phyloP scores from a whole-genome alignment of 352 stramenopile species.

The Aphanomyces invadans region DNA sequence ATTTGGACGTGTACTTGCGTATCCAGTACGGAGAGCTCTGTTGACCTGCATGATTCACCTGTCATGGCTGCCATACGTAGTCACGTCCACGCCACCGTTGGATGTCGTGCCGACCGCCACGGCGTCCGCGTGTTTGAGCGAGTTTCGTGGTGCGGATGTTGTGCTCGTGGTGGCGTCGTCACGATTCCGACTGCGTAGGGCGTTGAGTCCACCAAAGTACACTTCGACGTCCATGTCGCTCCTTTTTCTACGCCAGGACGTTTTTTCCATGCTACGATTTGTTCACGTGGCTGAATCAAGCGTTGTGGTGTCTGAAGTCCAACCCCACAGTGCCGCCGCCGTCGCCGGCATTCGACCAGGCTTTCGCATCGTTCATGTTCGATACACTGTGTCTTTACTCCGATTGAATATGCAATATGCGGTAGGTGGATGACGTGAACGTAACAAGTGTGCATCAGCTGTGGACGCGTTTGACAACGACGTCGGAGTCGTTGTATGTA shows the following conservation, averaged over 20 bases:
- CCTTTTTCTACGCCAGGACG: background rate
- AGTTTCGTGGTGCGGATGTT: background rate
- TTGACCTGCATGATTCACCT: background rate
- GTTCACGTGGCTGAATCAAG: background rate
- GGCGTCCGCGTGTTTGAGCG: background rate
- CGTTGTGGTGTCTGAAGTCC: slow-evolving; percentile 3
- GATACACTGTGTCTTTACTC: no score
- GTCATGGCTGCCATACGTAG: no score
- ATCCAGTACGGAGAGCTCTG: background rate
- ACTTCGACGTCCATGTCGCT: background rate
- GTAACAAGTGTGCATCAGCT: slow-evolving; percentile 4
- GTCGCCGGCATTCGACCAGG: slow-evolving; percentile 4
- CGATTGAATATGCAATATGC: background rate
- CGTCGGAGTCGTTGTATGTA: background rate
- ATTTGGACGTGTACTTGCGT: background rate
- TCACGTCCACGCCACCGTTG: slow-evolving; percentile 2
- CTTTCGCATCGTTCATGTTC: slow-evolving; percentile 12
- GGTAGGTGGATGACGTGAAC: slow-evolving; percentile 4
- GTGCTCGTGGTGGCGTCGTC: background rate
- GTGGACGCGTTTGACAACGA: background rate
- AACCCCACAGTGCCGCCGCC: background rate
- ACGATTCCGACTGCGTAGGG: background rate
- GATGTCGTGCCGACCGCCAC: background rate
- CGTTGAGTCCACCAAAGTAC: background rate
- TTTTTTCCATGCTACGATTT: background rate